Evolutionary conservation across 2,329 filamentous ascomycete species (phyloP).

Genomic region (Periconia sp.): DNA sequence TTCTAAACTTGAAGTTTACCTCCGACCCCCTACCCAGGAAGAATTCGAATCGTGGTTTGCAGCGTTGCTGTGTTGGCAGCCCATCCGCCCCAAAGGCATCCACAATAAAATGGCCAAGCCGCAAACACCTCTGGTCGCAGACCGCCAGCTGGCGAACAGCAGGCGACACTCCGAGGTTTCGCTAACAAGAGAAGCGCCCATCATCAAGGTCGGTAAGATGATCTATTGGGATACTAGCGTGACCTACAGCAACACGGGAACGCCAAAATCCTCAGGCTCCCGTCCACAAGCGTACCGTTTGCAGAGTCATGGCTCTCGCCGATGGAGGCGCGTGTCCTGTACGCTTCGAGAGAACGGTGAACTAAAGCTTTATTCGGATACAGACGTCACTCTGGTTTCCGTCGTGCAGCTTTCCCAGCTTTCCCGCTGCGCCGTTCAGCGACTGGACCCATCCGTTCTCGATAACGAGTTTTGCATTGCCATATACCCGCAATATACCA

Average conservation of each 20-base stretch:
- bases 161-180: slow-evolving; percentile 54
- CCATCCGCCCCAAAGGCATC: slow-evolving; percentile 63
- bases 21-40: slow-evolving; percentile 64
- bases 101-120: slow-evolving; percentile 57
- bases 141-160: slow-evolving; percentile 42
- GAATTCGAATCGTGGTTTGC: slow-evolving; percentile 81
- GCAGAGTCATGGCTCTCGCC: slow-evolving; percentile 59
- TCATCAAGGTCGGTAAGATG: slow-evolving; percentile 81
- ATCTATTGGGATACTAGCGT: slow-evolving; percentile 70
- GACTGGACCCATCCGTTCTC: slow-evolving; percentile 84
- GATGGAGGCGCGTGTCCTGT: slow-evolving; percentile 88
- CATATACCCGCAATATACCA: slow-evolving; percentile 90
- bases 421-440: slow-evolving; percentile 85
- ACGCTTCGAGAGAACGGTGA: slow-evolving; percentile 94
- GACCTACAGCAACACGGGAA: slow-evolving; percentile 51
- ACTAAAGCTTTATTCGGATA: slow-evolving; percentile 85
- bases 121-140: slow-evolving; percentile 42
- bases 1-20: slow-evolving; percentile 61
- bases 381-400: slow-evolving; percentile 76
- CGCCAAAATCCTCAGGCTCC: slow-evolving; percentile 33
- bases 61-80: slow-evolving; percentile 79
- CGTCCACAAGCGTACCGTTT: slow-evolving; percentile 58
- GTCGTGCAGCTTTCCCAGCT: slow-evolving; percentile 86
- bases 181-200: slow-evolving; percentile 69
- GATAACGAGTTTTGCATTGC: slow-evolving; percentile 93